phyloP scores from a whole-genome alignment of 805 yeast species.

The Candida multigemmis region DNA sequence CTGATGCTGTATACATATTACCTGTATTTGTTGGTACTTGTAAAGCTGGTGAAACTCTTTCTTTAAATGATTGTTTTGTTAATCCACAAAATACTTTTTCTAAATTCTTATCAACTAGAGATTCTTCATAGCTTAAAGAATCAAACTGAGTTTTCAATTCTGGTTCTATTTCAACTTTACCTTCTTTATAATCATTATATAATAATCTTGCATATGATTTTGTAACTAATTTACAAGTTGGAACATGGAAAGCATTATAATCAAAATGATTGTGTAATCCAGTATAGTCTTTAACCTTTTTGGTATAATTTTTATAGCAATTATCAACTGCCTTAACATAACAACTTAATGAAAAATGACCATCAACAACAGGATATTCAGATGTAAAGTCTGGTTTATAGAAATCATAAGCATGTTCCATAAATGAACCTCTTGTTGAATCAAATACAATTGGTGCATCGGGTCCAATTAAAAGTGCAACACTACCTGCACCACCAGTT shows the following conservation, averaged over 20 bases:
- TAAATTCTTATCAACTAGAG: conserved; percentile 68
- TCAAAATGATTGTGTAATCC: conserved; percentile 69
- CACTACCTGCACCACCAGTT: conserved; percentile 98
- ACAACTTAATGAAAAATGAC: conserved; percentile 90
- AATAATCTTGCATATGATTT: conserved; percentile 89
- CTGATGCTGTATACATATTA: conserved; percentile 94
- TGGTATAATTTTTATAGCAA: conserved; percentile 75
- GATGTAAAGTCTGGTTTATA: conserved; percentile 95
- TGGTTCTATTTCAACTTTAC: conserved; percentile 44
- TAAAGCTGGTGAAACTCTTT: conserved; percentile 72
- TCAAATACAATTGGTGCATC: conserved; percentile 96
- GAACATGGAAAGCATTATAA: conserved; percentile 95
- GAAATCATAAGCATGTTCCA: conserved; percentile 97
- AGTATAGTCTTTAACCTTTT: conserved; percentile 52
- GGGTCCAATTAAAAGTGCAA: conserved; percentile 91
- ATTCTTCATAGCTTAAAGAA: conserved; percentile 58
- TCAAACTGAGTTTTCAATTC: conserved; percentile 49
- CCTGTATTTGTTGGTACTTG: conserved; percentile 93
- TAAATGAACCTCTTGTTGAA: conserved; percentile 78
- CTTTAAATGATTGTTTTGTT: conserved; percentile 59
- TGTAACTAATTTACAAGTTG: conserved; percentile 90
- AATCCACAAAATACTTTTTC: conserved; percentile 80
- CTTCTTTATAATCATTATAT: conserved; percentile 76
- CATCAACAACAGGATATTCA: conserved; percentile 96
- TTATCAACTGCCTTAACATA: conserved; percentile 89